Conservation (phyloP, 495 filamentous ascomycete species). For the Xylaria grammica region DNA sequence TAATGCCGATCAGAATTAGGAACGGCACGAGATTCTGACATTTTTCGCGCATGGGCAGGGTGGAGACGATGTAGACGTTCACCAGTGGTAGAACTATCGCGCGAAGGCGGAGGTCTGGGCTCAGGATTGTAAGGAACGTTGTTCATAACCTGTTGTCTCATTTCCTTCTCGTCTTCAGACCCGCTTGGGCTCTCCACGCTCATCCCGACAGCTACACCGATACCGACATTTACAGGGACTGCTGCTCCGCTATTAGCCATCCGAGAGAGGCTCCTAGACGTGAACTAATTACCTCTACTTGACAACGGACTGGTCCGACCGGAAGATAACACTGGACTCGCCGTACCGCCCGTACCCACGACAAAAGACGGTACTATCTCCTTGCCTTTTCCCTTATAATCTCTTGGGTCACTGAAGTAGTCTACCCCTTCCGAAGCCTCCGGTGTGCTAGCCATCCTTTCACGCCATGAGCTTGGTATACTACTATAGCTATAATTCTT, state of each 20-base stretch:
- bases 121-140: constrained; percentile 19
- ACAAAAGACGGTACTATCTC: constrained; percentile 21
- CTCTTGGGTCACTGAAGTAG: constrained; percentile 24
- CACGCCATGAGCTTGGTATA: constrained; percentile 40
- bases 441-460: constrained; percentile 23
- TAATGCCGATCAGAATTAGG: constrained; percentile 30
- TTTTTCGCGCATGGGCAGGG: constrained; percentile 24
- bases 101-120: constrained; percentile 12
- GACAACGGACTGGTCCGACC: constrained; percentile 27
- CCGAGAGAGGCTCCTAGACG: constrained; percentile 20
- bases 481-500: constrained; percentile 49
- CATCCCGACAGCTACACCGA: constrained; percentile 19
- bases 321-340: constrained; percentile 18
- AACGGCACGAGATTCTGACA: constrained; percentile 19
- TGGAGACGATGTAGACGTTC: constrained; percentile 24
- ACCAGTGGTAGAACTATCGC: constrained; percentile 19
- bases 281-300: constrained; percentile 27
- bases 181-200: constrained; percentile 22
- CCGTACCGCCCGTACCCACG: constrained; percentile 15
- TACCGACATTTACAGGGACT: constrained; percentile 19
- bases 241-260: constrained; percentile 28
- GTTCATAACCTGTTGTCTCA: constrained; percentile 19
- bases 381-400: constrained; percentile 32
- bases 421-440: constrained; percentile 22
- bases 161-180: constrained; percentile 29